These are phyloP conservation scores for Boletus sp. DNA, from an alignment of 768 basidiomycete genomes.

Conservation along the genomic window DNA sequence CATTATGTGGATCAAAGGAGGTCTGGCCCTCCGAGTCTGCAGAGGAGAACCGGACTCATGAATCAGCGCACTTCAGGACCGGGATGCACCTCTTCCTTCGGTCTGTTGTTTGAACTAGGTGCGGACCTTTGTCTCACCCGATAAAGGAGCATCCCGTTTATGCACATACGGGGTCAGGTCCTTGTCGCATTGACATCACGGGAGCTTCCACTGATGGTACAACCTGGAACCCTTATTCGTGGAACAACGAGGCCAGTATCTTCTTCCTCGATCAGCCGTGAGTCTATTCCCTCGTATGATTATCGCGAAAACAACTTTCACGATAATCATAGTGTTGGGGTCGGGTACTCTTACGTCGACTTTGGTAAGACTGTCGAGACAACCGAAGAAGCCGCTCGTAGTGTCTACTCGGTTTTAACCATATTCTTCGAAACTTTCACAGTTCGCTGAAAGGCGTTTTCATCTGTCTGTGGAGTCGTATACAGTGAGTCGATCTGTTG, in stretches of 20 bases:
- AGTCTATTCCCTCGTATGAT: background rate
- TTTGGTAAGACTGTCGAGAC: conserved; percentile 66
- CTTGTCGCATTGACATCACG: conserved; percentile 57
- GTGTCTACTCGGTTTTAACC: conserved; percentile 69
- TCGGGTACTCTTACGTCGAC: conserved; percentile 71
- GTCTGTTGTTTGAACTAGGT: conserved; percentile 61
- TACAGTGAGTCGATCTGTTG: conserved; percentile 44
- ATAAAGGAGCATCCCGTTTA: conserved; percentile 18
- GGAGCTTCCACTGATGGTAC: conserved; percentile 57
- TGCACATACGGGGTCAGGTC: conserved; percentile 40
- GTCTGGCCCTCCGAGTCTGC: conserved; percentile 26
- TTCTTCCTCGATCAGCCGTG: conserved; percentile 71
- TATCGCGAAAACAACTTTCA: background rate
- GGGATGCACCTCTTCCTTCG: conserved; percentile 51
- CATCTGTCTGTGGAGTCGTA: conserved; percentile 76
- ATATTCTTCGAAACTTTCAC: conserved; percentile 80
- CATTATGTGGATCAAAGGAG: conserved; percentile 72
- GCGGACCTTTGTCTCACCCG: background rate
- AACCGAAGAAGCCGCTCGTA: conserved; percentile 76
- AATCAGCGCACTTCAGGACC: conserved; percentile 41
- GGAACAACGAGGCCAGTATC: conserved; percentile 65
- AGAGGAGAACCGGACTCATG: background rate
- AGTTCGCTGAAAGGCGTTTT: conserved; percentile 64
- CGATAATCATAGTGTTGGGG: conserved; percentile 47
- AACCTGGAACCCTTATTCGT: conserved; percentile 58